Percentiles rank a stretch among this genome's conserved stretches.
These are phyloP conservation scores for Eurotiales sp. DNA, from an alignment of 2,329 filamentous ascomycete species.

Conservation along the genomic window DNA sequence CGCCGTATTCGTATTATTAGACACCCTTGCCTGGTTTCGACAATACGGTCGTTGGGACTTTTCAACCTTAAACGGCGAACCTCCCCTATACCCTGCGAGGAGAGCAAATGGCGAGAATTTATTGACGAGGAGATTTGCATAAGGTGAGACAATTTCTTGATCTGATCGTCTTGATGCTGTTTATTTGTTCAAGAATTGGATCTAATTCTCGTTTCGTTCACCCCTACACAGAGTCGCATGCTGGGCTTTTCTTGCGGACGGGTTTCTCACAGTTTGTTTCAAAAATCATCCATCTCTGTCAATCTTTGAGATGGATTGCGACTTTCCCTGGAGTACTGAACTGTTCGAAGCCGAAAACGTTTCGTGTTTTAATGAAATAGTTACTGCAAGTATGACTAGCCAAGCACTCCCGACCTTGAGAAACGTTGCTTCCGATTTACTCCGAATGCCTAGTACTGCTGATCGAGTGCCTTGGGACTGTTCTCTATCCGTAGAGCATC, in stretches of 20 bases:
- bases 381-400: constrained; percentile 10
- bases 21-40: constrained; percentile 28
- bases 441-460: constrained; percentile 19
- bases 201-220: too few relatives aligned
- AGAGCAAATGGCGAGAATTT: constrained; percentile 19
- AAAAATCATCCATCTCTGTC: constrained; percentile 29
- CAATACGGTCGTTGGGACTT: constrained; percentile 26
- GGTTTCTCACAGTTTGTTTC: constrained; percentile 31
- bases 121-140: constrained; percentile 28
- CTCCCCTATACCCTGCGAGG: constrained; percentile 17
- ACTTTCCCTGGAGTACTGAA: constrained; percentile 28
- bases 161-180: not conserved
- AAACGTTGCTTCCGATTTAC: constrained; percentile 22
- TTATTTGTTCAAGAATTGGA: too few relatives aligned
- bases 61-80: constrained; percentile 23
- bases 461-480: constrained; percentile 21
- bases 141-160: constrained; percentile 17
- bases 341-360: constrained; percentile 29
- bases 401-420: constrained; percentile 22
- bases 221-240: constrained; percentile 25
- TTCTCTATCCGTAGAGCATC: constrained; percentile 27
- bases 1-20: constrained; percentile 30
- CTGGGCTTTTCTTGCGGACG: constrained; percentile 31
- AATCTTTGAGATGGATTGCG: constrained; percentile 29
- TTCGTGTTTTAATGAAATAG: constrained; percentile 22